A percentile compares a stretch with the other conserved stretches of the same genome.
Conservation (phyloP, 441 rosid species). For the Adansonia grandidieri region DNA sequence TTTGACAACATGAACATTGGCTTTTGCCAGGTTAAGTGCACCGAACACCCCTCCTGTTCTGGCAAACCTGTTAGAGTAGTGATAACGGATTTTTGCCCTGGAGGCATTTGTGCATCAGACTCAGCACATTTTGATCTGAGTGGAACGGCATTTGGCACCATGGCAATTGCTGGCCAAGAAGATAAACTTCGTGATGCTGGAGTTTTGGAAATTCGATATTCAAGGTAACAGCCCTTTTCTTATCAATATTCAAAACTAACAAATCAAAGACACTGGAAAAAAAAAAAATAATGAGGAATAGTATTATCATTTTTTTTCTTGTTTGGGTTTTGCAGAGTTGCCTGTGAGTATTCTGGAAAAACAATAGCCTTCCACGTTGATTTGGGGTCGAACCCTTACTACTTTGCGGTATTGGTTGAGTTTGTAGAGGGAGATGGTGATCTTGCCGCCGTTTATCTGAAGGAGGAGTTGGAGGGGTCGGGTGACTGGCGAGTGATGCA, state of each 20-base stretch:
- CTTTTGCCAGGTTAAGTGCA: constrained; percentile 36
- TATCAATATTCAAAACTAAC: not conserved
- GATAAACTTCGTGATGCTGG: constrained; percentile 48
- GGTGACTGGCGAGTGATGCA: constrained; percentile 47
- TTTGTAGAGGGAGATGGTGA: constrained; percentile 60
- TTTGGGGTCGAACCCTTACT: constrained; percentile 48
- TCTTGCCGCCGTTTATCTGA: constrained; percentile 39
- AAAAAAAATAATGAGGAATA: no score
- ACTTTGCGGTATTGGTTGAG: constrained; percentile 48
- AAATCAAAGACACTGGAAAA: not conserved
- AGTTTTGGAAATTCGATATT: constrained; percentile 37
- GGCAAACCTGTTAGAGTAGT: constrained; percentile 36
- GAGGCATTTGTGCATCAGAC: constrained; percentile 38
- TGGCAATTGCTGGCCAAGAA: constrained; percentile 50
- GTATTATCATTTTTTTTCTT: not conserved
- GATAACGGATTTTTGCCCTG: constrained; percentile 43
- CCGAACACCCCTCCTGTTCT: constrained; percentile 36
- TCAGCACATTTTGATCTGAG: constrained; percentile 57
- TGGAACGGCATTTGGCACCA: constrained; percentile 54
- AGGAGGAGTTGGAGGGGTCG: constrained; percentile 26
- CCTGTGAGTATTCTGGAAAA: constrained; percentile 49
- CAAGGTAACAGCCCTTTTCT: constrained; percentile 30
- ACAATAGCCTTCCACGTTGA: constrained; percentile 48
- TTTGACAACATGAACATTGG: no score
- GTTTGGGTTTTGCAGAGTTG: constrained; percentile 35